Base-by-base conservation (phyloP, 768 basidiomycete genomes). In the Mycena rosella region DNA sequence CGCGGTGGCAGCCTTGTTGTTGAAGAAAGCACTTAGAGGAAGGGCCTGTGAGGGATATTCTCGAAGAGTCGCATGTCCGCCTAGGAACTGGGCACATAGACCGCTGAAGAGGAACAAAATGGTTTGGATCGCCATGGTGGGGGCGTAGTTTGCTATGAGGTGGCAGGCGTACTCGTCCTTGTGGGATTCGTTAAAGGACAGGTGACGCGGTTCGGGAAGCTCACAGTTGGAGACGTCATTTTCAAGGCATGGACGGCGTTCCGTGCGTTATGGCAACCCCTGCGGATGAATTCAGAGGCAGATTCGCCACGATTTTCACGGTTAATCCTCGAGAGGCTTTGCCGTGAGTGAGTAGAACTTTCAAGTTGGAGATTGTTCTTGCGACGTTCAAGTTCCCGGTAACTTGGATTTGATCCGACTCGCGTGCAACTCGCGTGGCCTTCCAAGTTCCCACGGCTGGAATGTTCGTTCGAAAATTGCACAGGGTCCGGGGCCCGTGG, bases 1-100 rank as follows among this genome's bases (percentile, higher is more conserved):
- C 0, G 77, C 24, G 1, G 84, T 82, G 7, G 84, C 83, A 7
- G 84, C 85, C 60, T 83, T 80, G 57, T 86, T 86, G 13, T 86
- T 65, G 63, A 84, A 76, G 20, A 83, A 58, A 38, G 57, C 44
- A 6, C 62, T 58, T 0, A 86, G 55, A 8, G 78, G 70, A 18
- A 85, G 42, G 8, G 74, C 42, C 3, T 63, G 68, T 5, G 81
- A 83, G 7, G 79, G 77, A 64, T 81, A 84, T 24, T 58, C 13
- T 14, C 52, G 34, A 17, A 67, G 64, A 49, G 60, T 27, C 14
- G 54, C 57, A 51, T 38, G 52, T 49, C 53, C 64, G 2, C 55
- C 6, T 4, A 63, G 29, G 40, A 63, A 61, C 24, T 40, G 60
- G 27, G 64, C 40, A 22, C 55, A 62, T 4, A 70, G 47, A 5